These are phyloP conservation scores for Tetrapisispora fleetii DNA, from an alignment of 805 yeast genomes.

Conservation along the genomic window DNA sequence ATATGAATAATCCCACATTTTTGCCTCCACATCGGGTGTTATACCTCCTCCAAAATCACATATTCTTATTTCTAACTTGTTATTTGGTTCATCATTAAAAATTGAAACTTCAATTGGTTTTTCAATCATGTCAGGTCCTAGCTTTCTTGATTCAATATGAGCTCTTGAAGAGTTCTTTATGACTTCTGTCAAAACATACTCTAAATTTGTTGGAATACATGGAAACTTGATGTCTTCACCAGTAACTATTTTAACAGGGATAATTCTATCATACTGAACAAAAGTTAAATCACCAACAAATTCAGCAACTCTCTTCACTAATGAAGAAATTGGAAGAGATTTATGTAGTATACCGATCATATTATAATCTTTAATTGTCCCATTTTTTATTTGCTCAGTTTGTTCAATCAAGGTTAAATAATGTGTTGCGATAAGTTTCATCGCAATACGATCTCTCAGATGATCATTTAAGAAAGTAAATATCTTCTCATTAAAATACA, in stretches of 20 bases:
- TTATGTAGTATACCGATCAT: constrained; percentile 61
- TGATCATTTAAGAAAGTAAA: constrained; percentile 64
- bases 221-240: constrained; percentile 58
- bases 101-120: constrained; percentile 22
- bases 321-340: constrained; percentile 50
- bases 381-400: neutral
- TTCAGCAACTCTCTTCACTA: constrained; percentile 55
- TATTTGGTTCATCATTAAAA: constrained; percentile 20
- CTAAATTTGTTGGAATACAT: constrained; percentile 78
- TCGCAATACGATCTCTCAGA: constrained; percentile 72
- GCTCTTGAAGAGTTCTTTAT: constrained; percentile 84
- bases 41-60: constrained; percentile 90
- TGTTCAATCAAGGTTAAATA: constrained; percentile 53
- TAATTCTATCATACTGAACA: constrained; percentile 71
- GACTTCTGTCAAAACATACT: constrained; percentile 78
- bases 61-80: constrained; percentile 59
- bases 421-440: constrained; percentile 80
- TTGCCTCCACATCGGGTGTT: constrained; percentile 49
- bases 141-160: constrained; percentile 57
- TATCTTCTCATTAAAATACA: constrained; percentile 39
- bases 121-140: constrained; percentile 12
- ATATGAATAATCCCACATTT: constrained; percentile 79
- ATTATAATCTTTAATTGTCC: constrained; percentile 6
- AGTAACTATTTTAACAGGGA: constrained; percentile 46
- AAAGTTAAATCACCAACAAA: constrained; percentile 76